Conservation (phyloP, 192 early-diverging fungal genomes). For the Cetraspora pellucida region DNA sequence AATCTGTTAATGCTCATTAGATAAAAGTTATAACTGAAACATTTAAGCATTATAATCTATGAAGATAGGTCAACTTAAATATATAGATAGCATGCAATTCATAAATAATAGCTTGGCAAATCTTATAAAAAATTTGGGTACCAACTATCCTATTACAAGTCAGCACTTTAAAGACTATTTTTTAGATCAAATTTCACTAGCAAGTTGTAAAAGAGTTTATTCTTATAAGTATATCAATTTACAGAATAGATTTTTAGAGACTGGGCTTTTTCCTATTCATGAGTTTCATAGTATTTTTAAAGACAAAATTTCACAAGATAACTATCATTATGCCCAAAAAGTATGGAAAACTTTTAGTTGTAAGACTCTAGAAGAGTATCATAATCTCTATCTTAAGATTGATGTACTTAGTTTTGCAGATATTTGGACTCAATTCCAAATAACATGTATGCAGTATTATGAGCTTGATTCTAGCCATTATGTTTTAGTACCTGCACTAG, state of each 20-base stretch:
- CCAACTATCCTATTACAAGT: background rate
- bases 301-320: background rate
- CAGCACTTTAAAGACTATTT: background rate
- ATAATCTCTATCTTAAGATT: no score
- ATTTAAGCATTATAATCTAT: no score
- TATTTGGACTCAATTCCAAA: no score
- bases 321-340: no score
- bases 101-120: no score
- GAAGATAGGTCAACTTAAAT: no score
- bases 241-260: background rate
- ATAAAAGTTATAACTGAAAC: no score
- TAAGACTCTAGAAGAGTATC: background rate
- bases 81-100: no score
- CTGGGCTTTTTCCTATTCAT: background rate
- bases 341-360: background rate
- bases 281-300: background rate
- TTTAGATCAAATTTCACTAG: background rate
- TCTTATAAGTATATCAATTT: conserved; percentile 17
- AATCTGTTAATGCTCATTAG: no score
- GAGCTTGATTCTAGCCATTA: no score
- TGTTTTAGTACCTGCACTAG: background rate
- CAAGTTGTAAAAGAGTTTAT: conserved; percentile 8
- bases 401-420: no score
- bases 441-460: no score
- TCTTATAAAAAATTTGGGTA: conserved; percentile 6